phyloP scores from a whole-genome alignment of 768 basidiomycete species.

The Boletus sensibilis region DNA sequence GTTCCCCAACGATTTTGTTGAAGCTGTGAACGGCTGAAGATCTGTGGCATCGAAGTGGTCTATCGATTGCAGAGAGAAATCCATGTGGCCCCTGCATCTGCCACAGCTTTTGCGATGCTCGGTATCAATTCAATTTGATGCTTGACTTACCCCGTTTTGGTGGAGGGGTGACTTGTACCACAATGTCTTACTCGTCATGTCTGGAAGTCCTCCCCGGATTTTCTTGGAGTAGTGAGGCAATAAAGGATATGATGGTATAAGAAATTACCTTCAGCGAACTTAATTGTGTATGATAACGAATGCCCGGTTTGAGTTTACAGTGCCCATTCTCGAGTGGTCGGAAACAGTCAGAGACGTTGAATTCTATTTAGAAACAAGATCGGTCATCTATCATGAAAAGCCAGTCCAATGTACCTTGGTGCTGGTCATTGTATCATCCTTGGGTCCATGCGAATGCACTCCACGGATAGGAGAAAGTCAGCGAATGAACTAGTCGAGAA shows the following conservation, averaged over 20 bases:
- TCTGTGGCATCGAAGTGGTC: not conserved
- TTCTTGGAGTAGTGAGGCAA: not conserved
- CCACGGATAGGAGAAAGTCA: not conserved
- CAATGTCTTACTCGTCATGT: not conserved
- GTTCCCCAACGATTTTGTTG: not conserved
- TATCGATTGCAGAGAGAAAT: not conserved
- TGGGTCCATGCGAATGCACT: not conserved
- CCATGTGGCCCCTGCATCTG: not conserved
- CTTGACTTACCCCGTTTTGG: not conserved
- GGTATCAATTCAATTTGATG: not conserved
- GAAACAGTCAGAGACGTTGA: not conserved
- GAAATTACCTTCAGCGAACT: not conserved
- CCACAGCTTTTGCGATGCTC: not conserved
- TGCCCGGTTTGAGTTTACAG: not conserved
- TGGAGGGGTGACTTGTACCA: not conserved
- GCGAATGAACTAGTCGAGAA: not conserved
- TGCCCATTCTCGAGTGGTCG: not conserved
- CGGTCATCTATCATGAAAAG: not conserved
- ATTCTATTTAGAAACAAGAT: not conserved
- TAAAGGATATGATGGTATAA: not conserved
- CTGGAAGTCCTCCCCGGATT: not conserved
- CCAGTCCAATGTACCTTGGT: not conserved
- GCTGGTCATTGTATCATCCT: not conserved
- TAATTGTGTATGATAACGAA: not conserved
- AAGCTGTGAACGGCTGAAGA: not conserved